Base-by-base conservation (phyloP, 306 rosid genomes). In the Vicia sativa region DNA sequence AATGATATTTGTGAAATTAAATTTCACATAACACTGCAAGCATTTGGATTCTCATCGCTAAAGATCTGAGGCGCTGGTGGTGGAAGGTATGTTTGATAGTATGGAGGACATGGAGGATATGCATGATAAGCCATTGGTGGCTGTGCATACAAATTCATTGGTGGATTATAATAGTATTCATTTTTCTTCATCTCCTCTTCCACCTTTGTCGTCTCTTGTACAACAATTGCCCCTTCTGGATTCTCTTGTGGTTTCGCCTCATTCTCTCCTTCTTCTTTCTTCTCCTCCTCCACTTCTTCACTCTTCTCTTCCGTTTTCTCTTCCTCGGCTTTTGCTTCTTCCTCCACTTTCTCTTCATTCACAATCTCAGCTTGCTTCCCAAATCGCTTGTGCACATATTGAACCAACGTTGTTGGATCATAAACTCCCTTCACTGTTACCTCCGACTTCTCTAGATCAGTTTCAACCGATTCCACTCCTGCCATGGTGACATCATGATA, bases 11-110 rank as follows among this genome's bases (percentile, higher is more conserved):
- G 14, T 13, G 10, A 11, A 16, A 25, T 52, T 56, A 11, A 11
- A 19, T 26, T 64, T 64, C 70, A 86, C 91, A 86, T 79, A 55
- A 86, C 23, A 4, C 67, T 42, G 39, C 97, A 92, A 0, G 96
- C 95, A 70, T 92, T 89, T 9, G 97, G 97, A 53, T 89, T 84
- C 74, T 86, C 96, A 42, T 91, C 97, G 19, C 93, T 91, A 86
- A 89, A 83, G n/a, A 89, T 73, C 85, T 92, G 95, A 0, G 95
- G 95, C 9, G 61, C 38, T 7, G 58, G 61, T 7, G 58, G 61
- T 13, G 61, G 61, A 3, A 91, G 81, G 39, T 74, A 63, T 2
- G 65, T 0, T 6, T 61, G 74, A 67, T 53, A 35, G 65, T 29
- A 14, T n/a, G 63, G 9, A 3, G 49, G 31, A 11, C 7, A 43